These are phyloP conservation scores for Colletotrichum costaricense DNA, from an alignment of 2,329 filamentous ascomycete genomes.

Conservation along the genomic window DNA sequence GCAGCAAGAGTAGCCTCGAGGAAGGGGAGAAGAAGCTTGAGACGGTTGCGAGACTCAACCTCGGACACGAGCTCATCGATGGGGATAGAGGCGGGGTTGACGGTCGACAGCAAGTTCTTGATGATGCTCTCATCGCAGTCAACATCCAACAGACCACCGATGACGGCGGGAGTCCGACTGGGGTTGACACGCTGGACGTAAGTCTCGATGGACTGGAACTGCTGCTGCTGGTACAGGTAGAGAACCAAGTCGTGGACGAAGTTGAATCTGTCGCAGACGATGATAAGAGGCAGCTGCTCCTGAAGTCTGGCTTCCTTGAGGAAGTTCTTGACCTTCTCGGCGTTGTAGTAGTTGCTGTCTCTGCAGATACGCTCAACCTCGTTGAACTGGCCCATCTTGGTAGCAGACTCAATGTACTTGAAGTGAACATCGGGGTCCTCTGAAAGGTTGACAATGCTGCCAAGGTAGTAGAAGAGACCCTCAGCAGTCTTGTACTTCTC, in stretches of 20 bases:
- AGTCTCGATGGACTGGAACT: slow-evolving; percentile 98
- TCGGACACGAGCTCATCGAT: slow-evolving; percentile 95
- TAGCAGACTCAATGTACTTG: slow-evolving; percentile 99
- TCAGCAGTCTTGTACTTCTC: slow-evolving; percentile 98
- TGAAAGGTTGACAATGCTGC: slow-evolving; percentile 96
- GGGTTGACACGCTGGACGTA: slow-evolving; percentile 99
- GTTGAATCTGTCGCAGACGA: slow-evolving; percentile 99
- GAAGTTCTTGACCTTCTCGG: slow-evolving; percentile 99
- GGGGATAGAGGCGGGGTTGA: slow-evolving; percentile 86
- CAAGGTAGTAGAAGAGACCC: slow-evolving; percentile 97
- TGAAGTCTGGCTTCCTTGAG: slow-evolving; percentile 93
- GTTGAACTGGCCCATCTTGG: slow-evolving; percentile 90
- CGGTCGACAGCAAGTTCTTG: slow-evolving; percentile 87
- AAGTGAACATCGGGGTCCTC: slow-evolving; percentile 97
- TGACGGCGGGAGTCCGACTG: slow-evolving; percentile 87
- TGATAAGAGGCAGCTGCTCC: slow-evolving; percentile 95
- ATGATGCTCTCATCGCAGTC: slow-evolving; percentile 98
- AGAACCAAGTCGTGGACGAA: slow-evolving; percentile 97
- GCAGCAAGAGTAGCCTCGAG: slow-evolving; percentile 89
- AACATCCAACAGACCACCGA: slow-evolving; percentile 93
- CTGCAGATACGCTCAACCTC: slow-evolving; percentile 98
- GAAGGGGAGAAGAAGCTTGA: slow-evolving; percentile 96
- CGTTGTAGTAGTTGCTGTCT: slow-evolving; percentile 89
- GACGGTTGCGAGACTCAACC: slow-evolving; percentile 94
- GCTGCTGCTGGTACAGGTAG: slow-evolving; percentile 98